Percentiles rank a stretch among this genome's conserved stretches.
Evolutionary conservation across 805 yeast genomes (phyloP).

Genomic region (Cyberlindnera maclurae): DNA sequence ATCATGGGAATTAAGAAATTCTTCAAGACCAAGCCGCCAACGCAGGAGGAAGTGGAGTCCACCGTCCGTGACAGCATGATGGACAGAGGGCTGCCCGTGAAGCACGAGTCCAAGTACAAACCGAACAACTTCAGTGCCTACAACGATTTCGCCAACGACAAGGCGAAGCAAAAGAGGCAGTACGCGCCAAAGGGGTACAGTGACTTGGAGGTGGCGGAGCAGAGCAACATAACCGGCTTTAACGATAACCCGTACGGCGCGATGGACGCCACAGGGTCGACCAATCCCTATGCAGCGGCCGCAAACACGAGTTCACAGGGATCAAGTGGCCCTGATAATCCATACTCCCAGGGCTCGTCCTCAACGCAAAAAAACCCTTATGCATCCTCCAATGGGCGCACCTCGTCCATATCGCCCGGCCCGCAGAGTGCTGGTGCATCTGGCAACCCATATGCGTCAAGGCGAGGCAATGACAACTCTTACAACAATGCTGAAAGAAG

Average conservation of each 20-base stretch:
- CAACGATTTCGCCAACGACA: slow-evolving; percentile 38
- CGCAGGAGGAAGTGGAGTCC: slow-evolving; percentile 35
- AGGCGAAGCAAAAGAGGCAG: slow-evolving; percentile 24
- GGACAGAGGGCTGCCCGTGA: slow-evolving; percentile 36
- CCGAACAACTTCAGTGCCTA: slow-evolving; percentile 41
- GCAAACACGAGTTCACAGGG: not conserved
- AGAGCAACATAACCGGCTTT: slow-evolving; percentile 1
- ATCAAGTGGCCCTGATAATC: not conserved
- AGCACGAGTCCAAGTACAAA: slow-evolving; percentile 25
- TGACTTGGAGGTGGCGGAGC: slow-evolving; percentile 12
- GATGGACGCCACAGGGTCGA: not conserved
- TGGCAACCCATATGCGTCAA: not conserved
- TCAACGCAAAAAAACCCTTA: not conserved
- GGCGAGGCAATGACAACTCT: too few relatives aligned
- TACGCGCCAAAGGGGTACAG: slow-evolving; percentile 36
- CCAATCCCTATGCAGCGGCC: slow-evolving; percentile 7
- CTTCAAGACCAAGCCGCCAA: slow-evolving; percentile 39
- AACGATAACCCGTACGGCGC: slow-evolving; percentile 14
- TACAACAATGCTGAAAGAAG: too few relatives aligned
- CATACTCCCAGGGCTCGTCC: not conserved
- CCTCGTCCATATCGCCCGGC: not conserved
- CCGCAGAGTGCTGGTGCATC: not conserved
- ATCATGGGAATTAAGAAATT: slow-evolving; percentile 43
- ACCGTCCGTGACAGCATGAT: slow-evolving; percentile 35
- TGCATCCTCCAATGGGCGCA: not conserved